Base-by-base conservation (phyloP, 2,329 filamentous ascomycete genomes). In the Neonectria faginata region DNA sequence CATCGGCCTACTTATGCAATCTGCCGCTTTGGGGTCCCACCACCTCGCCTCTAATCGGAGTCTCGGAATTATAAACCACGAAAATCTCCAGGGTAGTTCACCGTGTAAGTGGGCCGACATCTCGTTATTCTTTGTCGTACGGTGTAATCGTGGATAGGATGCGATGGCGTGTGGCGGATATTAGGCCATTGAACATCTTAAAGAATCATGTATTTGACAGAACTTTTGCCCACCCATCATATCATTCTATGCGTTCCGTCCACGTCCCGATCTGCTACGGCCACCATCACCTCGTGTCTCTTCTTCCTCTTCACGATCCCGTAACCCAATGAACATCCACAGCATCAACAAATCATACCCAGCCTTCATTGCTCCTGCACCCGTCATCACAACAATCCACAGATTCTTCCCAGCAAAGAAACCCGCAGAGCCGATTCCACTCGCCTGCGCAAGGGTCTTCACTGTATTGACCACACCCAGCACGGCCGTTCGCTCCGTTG, bases 401-500 rank as follows among this genome's bases (percentile, higher is more conserved):
- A 51, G 29, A 9, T 51, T 36, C 48, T 36, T 36, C 4, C 48
- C 48, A 14, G 48, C 48, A 33, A 51, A 51, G 6, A 33, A 51
- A 2, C 48, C 0, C 85, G 83, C 25, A 91, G 66, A 74, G 91
- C 89, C 73, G 91, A 91, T 5, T 77, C 70, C 0, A 83, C 84
- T 75, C 92, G 92, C 68, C 74, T 90, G 86, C 5, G 85, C 83
- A 6, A 84, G 80, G 0, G 90, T 93, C 77, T 91, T 92, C 29
- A 90, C 85, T 0, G 91, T 86, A 67, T 92, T 92, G 3, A 92
- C 82, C 0, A 89, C 80, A 0, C 91, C 91, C 86, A 93, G 89
- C 11, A 92, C 86, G 0, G 89, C 89, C 0, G 91, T 93, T 1
- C 91, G 84, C 76, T 93, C 91, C 2, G 83, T 80, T 0, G 90